phyloP scores from a whole-genome alignment of 225 moss, liverwort and hornwort species.

The Straminergon stramineum region DNA sequence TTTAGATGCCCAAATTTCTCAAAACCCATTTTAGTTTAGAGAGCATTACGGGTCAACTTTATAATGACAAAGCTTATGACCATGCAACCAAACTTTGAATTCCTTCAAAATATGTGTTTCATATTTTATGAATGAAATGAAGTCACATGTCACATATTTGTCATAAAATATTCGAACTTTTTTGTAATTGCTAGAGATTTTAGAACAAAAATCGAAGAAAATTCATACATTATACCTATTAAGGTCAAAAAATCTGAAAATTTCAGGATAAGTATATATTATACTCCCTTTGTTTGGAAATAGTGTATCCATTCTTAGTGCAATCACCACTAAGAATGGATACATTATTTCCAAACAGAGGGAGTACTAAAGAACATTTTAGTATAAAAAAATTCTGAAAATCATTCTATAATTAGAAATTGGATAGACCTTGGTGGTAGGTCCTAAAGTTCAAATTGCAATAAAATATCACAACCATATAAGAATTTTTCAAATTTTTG shows the following conservation, averaged over 20 bases:
- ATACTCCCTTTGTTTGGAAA: no score
- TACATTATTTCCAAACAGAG: no score
- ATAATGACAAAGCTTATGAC: background rate
- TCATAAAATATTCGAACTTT: background rate
- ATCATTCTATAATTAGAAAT: background rate
- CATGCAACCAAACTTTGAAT: background rate
- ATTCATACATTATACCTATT: background rate
- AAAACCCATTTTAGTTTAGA: background rate
- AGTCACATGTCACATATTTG: background rate
- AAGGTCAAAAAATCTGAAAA: background rate
- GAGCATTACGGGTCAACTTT: fast-evolving
- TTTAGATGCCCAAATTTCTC: background rate
- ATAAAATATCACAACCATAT: background rate
- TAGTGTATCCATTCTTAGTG: no score
- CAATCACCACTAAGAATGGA: no score
- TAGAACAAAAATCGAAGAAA: background rate
- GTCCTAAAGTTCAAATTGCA: background rate
- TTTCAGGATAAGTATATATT: background rate
- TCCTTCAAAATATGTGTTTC: background rate
- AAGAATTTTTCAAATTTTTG: background rate
- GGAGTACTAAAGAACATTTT: background rate
- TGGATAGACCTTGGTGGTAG: background rate
- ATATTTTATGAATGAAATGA: background rate
- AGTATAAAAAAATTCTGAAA: fast-evolving
- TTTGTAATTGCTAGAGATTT: background rate